Percentiles rank a stretch among this genome's conserved stretches.
Conservation (phyloP, 345 rosid species). For the Nephelium lappaceum region DNA sequence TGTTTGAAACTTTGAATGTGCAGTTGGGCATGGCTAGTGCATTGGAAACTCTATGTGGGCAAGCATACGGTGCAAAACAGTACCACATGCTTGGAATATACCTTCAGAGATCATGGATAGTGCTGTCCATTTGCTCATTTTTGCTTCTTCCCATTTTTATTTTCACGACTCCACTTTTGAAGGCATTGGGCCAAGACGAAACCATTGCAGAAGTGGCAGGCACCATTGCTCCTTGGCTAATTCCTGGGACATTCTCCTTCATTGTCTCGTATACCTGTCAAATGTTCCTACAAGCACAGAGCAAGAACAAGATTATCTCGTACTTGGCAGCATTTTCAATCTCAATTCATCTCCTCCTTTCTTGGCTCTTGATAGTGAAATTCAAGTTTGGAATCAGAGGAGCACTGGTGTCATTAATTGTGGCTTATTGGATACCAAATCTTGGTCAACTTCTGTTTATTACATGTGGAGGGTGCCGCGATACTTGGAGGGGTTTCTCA, state of each 20-base stretch:
- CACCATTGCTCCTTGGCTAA: conserved; percentile 51
- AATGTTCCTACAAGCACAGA: conserved; percentile 80
- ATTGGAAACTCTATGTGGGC: conserved; percentile 81
- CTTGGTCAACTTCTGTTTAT: conserved; percentile 64
- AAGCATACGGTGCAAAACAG: conserved; percentile 75
- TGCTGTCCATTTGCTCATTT: conserved; percentile 38
- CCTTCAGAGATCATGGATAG: conserved; percentile 85
- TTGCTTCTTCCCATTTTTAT: conserved; percentile 58
- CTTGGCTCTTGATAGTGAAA: conserved; percentile 64
- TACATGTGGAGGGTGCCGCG: conserved; percentile 60
- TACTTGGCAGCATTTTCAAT: conserved; percentile 57
- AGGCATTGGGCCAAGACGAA: conserved; percentile 59
- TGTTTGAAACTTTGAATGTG: conserved; percentile 10
- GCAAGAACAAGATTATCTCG: conserved; percentile 72
- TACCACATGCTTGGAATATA: conserved; percentile 81
- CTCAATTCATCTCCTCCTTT: conserved; percentile 50
- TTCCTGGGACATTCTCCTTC: conserved; percentile 48
- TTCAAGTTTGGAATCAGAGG: conserved; percentile 59
- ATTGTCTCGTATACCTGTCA: conserved; percentile 64
- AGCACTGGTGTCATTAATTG: conserved; percentile 56
- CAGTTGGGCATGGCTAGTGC: conserved; percentile 92
- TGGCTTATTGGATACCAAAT: conserved; percentile 83
- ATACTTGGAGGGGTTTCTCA: conserved; percentile 75
- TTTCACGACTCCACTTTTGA: conserved; percentile 55
- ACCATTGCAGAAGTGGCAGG: conserved; percentile 49